Evolutionary conservation across 306 rosid genomes (phyloP).

Genomic region (Casuarina cunninghamiana): DNA sequence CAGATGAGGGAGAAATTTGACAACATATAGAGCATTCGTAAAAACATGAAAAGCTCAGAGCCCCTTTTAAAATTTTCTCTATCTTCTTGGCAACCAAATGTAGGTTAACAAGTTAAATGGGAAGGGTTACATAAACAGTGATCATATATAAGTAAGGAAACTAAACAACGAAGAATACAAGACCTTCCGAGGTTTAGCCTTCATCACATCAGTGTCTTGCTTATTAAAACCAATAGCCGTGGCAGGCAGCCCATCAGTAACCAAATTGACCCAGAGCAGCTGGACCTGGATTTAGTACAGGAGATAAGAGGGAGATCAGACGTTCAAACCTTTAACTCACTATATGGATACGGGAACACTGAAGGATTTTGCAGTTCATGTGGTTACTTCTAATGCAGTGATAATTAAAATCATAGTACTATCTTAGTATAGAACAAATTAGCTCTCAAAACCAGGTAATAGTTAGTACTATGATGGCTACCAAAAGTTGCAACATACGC

Average conservation of each 20-base stretch:
- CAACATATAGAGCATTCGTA: too few species aligned
- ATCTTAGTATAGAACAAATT: constrained; percentile 19
- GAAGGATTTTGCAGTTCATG: constrained; percentile 8
- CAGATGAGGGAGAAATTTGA: too few species aligned
- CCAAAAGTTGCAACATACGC: background rate
- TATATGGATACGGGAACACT: constrained; percentile 12
- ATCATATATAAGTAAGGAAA: background rate
- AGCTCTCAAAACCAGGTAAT: constrained; percentile 3
- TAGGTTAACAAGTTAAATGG: background rate
- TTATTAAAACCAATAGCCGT: constrained; percentile 98
- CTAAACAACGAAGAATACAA: constrained; percentile 13
- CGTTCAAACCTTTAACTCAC: constrained; percentile 7
- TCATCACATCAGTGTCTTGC: constrained; percentile 98
- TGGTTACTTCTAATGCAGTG: constrained; percentile 14
- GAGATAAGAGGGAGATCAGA: background rate
- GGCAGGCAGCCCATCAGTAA: constrained; percentile 97
- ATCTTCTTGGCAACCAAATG: background rate
- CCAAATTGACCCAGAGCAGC: constrained; percentile 97
- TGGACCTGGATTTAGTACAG: constrained; percentile 64
- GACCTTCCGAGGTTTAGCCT: constrained; percentile 94
- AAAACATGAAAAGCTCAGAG: background rate
- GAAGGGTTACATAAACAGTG: background rate
- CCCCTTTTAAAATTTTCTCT: background rate
- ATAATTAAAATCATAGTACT: constrained; percentile 3
- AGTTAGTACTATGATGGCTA: background rate